phyloP scores from a whole-genome alignment of 2,329 filamentous ascomycete species.

The Claviceps pazoutovae region DNA sequence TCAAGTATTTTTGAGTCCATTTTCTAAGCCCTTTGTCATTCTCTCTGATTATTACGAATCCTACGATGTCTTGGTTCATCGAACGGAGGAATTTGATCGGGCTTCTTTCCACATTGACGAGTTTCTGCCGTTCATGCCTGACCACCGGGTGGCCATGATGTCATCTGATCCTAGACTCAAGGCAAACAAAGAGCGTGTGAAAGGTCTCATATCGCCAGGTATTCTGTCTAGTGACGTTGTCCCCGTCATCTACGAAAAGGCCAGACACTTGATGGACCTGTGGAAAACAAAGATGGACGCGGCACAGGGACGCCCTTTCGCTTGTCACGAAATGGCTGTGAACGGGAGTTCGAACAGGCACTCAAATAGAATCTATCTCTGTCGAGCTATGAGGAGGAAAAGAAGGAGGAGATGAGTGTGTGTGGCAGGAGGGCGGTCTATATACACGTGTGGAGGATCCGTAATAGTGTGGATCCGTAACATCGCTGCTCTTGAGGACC shows the following conservation, averaged over 20 bases:
- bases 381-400: too few species aligned
- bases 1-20: not conserved
- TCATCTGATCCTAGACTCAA: slow-evolving; percentile 15
- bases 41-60: not conserved
- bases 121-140: slow-evolving; percentile 1
- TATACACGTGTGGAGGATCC: too few species aligned
- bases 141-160: slow-evolving; percentile 16
- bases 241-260: slow-evolving; percentile 18
- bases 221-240: slow-evolving; percentile 16
- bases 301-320: slow-evolving; percentile 16
- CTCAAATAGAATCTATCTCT: too few species aligned
- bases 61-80: not conserved
- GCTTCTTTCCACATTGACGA: not conserved
- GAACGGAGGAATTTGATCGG: not conserved
- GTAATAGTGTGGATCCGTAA: too few species aligned
- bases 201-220: slow-evolving; percentile 17
- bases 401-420: too few species aligned
- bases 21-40: not conserved
- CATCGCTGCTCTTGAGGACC: slow-evolving; percentile 15
- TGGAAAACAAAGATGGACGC: slow-evolving; percentile 17
- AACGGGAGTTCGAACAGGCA: too few species aligned
- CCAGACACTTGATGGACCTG: slow-evolving; percentile 15
- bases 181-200: slow-evolving; percentile 13
- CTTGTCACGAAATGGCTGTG: too few species aligned
- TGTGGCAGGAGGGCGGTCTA: too few species aligned